Percentiles rank a stretch among this genome's conserved stretches.
phyloP scores from a whole-genome alignment of 306 rosid species.

The Rosa chinensis region DNA sequence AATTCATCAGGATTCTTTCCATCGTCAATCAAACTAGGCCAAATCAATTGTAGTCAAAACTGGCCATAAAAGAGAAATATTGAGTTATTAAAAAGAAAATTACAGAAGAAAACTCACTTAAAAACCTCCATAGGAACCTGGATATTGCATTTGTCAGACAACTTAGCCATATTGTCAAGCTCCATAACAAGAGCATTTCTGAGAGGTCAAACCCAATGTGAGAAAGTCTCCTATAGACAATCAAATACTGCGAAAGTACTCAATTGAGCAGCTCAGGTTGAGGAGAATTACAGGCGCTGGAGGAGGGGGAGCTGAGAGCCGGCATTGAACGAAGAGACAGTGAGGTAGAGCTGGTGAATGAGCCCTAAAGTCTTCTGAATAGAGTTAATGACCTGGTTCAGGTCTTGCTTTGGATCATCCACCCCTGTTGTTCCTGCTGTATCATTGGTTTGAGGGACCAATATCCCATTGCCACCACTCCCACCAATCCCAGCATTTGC shows the following conservation, averaged over 20 bases:
- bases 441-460: constrained; percentile 51
- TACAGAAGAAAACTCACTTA: constrained; percentile 56
- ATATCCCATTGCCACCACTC: constrained; percentile 66
- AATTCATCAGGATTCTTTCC: constrained; percentile 99
- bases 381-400: constrained; percentile 74
- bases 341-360: constrained; percentile 88
- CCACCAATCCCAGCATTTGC: constrained; percentile 54
- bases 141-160: constrained; percentile 86
- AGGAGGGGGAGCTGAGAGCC: constrained; percentile 86
- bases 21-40: constrained; percentile 80
- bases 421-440: constrained; percentile 39
- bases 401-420: constrained; percentile 73
- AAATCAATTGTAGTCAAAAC: constrained; percentile 19
- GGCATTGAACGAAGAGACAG: constrained; percentile 78
- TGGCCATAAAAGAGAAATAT: constrained; percentile 3
- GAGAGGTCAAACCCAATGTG: constrained; percentile 15
- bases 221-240: neutral
- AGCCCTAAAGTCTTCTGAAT: constrained; percentile 88
- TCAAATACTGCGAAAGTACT: neutral
- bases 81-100: constrained; percentile 18
- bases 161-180: constrained; percentile 82
- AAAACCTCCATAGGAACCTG: constrained; percentile 96
- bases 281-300: constrained; percentile 69
- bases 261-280: constrained; percentile 15
- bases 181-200: constrained; percentile 84